A percentile compares a stretch with the other conserved stretches of the same genome.
Evolutionary conservation across 805 yeast genomes (phyloP).

Genomic region (Teunomyces cretensis): DNA sequence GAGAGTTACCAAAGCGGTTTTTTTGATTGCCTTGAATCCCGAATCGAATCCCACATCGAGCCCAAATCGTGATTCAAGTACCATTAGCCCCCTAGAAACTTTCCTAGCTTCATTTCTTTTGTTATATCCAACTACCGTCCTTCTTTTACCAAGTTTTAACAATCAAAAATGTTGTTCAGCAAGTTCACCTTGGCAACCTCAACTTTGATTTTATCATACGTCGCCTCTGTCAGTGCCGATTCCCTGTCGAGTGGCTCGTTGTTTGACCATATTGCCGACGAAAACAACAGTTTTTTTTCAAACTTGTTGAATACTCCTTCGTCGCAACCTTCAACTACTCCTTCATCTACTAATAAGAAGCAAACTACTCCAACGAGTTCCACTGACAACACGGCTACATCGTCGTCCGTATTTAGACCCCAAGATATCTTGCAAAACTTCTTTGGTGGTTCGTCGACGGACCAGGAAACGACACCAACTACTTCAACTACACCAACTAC

Average conservation of each 20-base stretch:
- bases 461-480: neutral
- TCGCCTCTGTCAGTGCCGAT: slow-evolving; percentile 3
- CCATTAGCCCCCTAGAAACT: neutral
- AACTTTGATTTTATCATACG: slow-evolving; percentile 5
- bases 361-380: too few relatives aligned
- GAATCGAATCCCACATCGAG: neutral
- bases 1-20: neutral
- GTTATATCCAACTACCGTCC: slow-evolving; percentile 22
- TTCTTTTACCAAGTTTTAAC: slow-evolving; percentile 15
- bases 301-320: too few relatives aligned
- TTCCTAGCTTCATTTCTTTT: slow-evolving; percentile 1
- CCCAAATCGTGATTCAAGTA: slow-evolving; percentile 1
- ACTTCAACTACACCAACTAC: neutral
- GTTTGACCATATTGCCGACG: neutral
- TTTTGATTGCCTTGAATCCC: neutral
- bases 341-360: too few relatives aligned
- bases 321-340: too few relatives aligned
- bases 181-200: slow-evolving; percentile 10
- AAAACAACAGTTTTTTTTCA: neutral
- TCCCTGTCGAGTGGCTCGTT: neutral
- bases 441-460: neutral
- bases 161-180: slow-evolving; percentile 6
- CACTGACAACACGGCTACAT: neutral
- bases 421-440: neutral
- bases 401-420: neutral